phyloP scores from a whole-genome alignment of 2,329 filamentous ascomycete genomes.

The Sporothrix globosa region DNA sequence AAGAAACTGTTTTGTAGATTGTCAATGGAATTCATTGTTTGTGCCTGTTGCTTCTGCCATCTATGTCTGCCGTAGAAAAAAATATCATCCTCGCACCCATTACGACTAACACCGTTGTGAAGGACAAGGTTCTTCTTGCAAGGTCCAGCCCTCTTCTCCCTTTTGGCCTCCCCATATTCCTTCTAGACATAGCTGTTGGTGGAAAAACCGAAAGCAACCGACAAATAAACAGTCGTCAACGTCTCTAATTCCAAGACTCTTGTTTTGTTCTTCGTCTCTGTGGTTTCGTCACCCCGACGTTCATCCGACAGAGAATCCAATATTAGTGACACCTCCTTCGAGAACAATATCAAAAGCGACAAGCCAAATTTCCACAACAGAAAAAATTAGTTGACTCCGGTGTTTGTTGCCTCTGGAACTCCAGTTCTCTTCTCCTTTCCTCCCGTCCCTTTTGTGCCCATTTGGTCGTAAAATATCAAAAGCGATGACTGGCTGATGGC shows the following conservation, averaged over 20 bases:
- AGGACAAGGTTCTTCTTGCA: not conserved
- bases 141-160: constrained; percentile 30
- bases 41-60: constrained; percentile 12
- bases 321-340: constrained; percentile 16
- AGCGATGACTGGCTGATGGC: constrained; percentile 24
- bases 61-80: constrained; percentile 23
- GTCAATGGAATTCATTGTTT: constrained; percentile 20
- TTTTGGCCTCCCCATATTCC: not conserved
- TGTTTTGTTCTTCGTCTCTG: constrained; percentile 6
- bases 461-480: constrained; percentile 18
- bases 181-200: not conserved
- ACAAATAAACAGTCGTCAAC: constrained; percentile 7
- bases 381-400: constrained; percentile 11
- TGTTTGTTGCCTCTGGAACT: constrained; percentile 14
- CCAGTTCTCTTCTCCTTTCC: not conserved
- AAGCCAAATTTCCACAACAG: constrained; percentile 17
- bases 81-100: constrained; percentile 34
- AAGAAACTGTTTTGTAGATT: not conserved
- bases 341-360: constrained; percentile 13
- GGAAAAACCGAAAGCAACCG: not conserved
- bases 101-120: constrained; percentile 31
- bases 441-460: constrained; percentile 5
- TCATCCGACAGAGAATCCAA: constrained; percentile 2
- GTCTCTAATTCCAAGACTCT: not conserved
- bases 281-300: not conserved